A percentile compares a stretch with the other conserved stretches of the same genome.
phyloP scores from a whole-genome alignment of 2,329 filamentous ascomycete species.

The Fusarium falciforme region DNA sequence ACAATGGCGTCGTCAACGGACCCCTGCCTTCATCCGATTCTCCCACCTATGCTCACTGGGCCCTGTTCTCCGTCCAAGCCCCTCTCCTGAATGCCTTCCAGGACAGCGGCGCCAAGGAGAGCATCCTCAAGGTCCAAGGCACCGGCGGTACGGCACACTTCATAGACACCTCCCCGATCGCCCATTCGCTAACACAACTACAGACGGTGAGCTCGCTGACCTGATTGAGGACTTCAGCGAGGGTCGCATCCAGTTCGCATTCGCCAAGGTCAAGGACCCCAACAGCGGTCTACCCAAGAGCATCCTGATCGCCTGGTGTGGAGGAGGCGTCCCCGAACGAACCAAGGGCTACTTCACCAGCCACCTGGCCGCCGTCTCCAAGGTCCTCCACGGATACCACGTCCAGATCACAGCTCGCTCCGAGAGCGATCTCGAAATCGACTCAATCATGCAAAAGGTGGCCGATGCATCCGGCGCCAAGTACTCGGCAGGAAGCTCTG shows the following conservation, averaged over 20 bases:
- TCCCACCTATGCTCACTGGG: constrained; percentile 91
- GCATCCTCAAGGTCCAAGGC: constrained; percentile 91
- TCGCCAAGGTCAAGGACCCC: constrained; percentile 94
- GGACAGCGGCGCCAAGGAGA: constrained; percentile 87
- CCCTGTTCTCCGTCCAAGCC: constrained; percentile 90
- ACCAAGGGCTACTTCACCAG: constrained; percentile 99
- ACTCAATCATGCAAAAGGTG: constrained; percentile 91
- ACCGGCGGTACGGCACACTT: constrained; percentile 75
- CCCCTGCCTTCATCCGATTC: constrained; percentile 68
- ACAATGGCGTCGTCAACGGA: constrained; percentile 68
- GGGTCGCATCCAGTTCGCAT: constrained; percentile 95
- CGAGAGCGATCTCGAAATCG: constrained; percentile 87
- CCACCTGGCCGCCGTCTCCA: constrained; percentile 88
- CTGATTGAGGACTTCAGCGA: constrained; percentile 97
- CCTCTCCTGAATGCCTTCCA: constrained; percentile 95
- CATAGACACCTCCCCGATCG: neutral
- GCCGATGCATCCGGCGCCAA: constrained; percentile 94
- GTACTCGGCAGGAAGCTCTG: constrained; percentile 79
- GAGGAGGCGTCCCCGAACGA: constrained; percentile 96
- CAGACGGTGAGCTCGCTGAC: constrained; percentile 91
- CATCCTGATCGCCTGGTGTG: constrained; percentile 95
- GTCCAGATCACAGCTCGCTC: constrained; percentile 97
- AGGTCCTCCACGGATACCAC: constrained; percentile 95
- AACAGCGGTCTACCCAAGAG: constrained; percentile 91
- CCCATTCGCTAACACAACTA: constrained; percentile 32